Conservation (phyloP, 179 eudicot species). For the Patellifolia procumbens region DNA sequence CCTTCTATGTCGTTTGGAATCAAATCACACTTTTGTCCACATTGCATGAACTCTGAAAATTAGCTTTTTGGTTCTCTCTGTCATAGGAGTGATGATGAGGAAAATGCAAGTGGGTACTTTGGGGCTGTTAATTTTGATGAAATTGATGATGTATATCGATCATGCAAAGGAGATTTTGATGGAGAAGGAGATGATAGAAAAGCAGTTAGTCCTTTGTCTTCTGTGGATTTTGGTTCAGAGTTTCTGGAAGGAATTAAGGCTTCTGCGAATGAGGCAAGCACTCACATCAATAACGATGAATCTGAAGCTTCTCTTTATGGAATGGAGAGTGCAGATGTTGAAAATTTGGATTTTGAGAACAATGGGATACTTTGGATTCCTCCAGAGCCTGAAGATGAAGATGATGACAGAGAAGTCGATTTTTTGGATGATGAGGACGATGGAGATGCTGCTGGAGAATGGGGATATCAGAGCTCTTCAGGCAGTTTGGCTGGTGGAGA, state of each 20-base stretch:
- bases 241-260: constrained; percentile 28
- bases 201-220: constrained; percentile 20
- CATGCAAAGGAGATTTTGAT: constrained; percentile 19
- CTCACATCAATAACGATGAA: constrained; percentile 33
- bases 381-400: constrained; percentile 52
- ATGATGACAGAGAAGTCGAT: constrained; percentile 41
- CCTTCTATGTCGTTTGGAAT: not conserved
- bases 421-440: constrained; percentile 41
- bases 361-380: constrained; percentile 55
- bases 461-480: constrained; percentile 45
- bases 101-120: constrained; percentile 36
- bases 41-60: constrained; percentile 4
- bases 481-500: constrained; percentile 36
- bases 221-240: constrained; percentile 30
- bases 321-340: constrained; percentile 37
- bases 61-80: constrained; percentile 8
- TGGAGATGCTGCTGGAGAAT: constrained; percentile 43
- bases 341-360: constrained; percentile 54
- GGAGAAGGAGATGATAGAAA: constrained; percentile 30
- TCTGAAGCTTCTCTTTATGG: constrained; percentile 43
- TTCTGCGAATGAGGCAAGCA: constrained; percentile 28
- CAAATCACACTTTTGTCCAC: not conserved
- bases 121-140: constrained; percentile 41
- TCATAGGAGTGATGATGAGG: constrained; percentile 47
- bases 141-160: constrained; percentile 32